Percentiles rank a stretch among this genome's conserved stretches.
Conservation (phyloP, 371 early-diverging fungal genomes). For the Basidiobolus meristosporus region DNA sequence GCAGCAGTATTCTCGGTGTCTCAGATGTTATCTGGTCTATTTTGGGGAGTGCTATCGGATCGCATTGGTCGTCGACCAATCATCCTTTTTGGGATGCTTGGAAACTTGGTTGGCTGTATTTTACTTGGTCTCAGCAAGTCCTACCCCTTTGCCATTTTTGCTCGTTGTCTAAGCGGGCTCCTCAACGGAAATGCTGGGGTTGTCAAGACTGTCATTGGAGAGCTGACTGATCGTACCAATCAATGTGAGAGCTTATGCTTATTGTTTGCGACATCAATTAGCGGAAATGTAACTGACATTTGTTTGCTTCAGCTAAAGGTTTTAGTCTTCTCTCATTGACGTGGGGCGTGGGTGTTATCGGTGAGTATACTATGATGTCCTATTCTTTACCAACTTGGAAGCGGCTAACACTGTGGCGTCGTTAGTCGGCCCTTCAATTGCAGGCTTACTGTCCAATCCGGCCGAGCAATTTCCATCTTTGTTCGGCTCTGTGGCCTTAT, state of each 20-base stretch:
- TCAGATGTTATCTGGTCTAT: constrained; percentile 27
- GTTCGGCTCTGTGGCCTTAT: constrained; percentile 41
- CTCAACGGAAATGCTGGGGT: constrained; percentile 69
- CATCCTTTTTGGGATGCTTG: constrained; percentile 52
- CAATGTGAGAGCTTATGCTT: constrained; percentile 14
- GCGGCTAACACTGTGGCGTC: too few species aligned
- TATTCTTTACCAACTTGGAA: too few species aligned
- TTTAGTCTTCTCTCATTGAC: constrained; percentile 1
- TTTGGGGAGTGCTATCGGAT: constrained; percentile 32
- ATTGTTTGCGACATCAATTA: too few species aligned
- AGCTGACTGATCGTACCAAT: constrained; percentile 64
- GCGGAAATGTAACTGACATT: background rate
- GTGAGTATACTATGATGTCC: constrained; percentile 1
- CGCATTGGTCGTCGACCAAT: constrained; percentile 67
- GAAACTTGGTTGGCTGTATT: constrained; percentile 39
- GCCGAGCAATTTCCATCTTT: constrained; percentile 34
- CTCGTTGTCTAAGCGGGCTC: constrained; percentile 47
- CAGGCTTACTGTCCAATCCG: constrained; percentile 65
- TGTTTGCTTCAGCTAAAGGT: constrained; percentile 1
- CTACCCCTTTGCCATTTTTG: constrained; percentile 36
- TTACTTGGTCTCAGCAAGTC: constrained; percentile 56
- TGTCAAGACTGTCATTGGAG: constrained; percentile 66
- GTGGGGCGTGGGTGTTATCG: background rate
- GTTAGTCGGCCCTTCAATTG: constrained; percentile 47
- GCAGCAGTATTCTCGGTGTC: constrained; percentile 35